A percentile compares a stretch with the other conserved stretches of the same genome.
Conservation (phyloP, 163 green algal genomes). For the Scenedesmus sp. region DNA sequence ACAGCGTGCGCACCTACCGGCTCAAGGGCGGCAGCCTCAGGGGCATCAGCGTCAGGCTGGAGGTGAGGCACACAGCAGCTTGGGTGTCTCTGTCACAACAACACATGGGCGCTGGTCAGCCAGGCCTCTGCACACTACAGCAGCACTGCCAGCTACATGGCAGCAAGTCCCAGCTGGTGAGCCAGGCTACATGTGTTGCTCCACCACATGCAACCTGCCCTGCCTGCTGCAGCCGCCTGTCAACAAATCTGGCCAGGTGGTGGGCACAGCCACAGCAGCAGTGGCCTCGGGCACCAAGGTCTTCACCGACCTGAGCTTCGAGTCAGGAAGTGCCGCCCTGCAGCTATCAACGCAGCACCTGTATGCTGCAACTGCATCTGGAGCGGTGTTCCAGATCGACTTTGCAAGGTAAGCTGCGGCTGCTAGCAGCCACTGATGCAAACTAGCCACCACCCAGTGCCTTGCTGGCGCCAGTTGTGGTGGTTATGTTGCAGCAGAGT, state of each 20-base stretch:
- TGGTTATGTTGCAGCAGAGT: neutral
- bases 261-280: slow-evolving; percentile 61
- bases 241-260: slow-evolving; percentile 49
- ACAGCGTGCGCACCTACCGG: slow-evolving; percentile 82
- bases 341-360: slow-evolving; percentile 62
- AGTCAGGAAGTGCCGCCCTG: slow-evolving; percentile 61
- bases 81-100: too few species aligned
- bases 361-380: slow-evolving; percentile 75
- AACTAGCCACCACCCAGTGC: neutral
- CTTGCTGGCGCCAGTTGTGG: neutral
- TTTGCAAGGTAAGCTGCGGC: slow-evolving; percentile 61
- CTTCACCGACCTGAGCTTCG: slow-evolving; percentile 85
- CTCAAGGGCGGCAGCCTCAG: slow-evolving; percentile 74
- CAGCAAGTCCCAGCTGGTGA: neutral
- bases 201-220: neutral
- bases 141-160: neutral
- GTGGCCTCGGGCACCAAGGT: slow-evolving; percentile 69
- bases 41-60: slow-evolving; percentile 67
- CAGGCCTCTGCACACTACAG: neutral
- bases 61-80: slow-evolving; percentile 56
- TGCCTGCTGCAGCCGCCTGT: slow-evolving; percentile 20
- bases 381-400: slow-evolving; percentile 80
- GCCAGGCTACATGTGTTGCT: neutral
- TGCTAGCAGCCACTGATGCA: too few species aligned
- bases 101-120: too few species aligned